These are phyloP conservation scores for Dactylella cylindrospora DNA, from an alignment of 2,329 filamentous ascomycete species.

Conservation along the genomic window DNA sequence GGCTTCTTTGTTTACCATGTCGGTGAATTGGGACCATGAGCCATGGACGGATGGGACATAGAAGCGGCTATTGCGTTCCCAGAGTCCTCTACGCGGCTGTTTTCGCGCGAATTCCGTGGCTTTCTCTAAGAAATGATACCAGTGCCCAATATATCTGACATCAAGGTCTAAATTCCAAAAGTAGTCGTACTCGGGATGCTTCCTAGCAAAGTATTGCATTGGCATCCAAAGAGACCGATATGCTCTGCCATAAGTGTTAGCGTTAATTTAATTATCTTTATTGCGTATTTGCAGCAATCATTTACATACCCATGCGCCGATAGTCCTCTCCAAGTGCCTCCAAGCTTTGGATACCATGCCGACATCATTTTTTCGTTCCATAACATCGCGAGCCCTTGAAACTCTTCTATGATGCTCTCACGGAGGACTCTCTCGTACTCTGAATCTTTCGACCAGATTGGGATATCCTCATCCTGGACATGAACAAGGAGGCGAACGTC, in stretches of 20 bases:
- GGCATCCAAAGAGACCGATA: constrained; percentile 94
- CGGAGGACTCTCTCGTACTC: constrained; percentile 68
- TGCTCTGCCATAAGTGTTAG: constrained; percentile 54
- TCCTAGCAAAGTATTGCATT: constrained; percentile 86
- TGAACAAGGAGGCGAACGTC: constrained; percentile 83
- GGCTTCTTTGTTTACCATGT: constrained; percentile 60
- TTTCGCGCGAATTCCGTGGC: constrained; percentile 68
- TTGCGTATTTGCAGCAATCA: neutral
- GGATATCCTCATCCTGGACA: constrained; percentile 73
- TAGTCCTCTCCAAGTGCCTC: constrained; percentile 65
- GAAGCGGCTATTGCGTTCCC: constrained; percentile 77
- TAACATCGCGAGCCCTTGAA: constrained; percentile 81
- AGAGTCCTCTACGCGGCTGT: constrained; percentile 76
- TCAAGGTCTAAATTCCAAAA: constrained; percentile 98
- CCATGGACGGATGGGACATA: constrained; percentile 76
- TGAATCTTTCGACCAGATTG: constrained; percentile 74
- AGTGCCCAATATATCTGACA: constrained; percentile 84
- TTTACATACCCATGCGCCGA: constrained; percentile 69
- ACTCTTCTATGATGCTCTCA: constrained; percentile 75
- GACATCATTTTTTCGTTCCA: constrained; percentile 96
- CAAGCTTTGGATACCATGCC: constrained; percentile 81
- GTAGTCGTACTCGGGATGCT: constrained; percentile 84
- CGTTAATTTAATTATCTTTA: neutral
- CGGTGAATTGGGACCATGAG: constrained; percentile 75
- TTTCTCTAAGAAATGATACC: constrained; percentile 72